phyloP scores from a whole-genome alignment of 2,329 filamentous ascomycete species.

The Incumbomyces delicatus region DNA sequence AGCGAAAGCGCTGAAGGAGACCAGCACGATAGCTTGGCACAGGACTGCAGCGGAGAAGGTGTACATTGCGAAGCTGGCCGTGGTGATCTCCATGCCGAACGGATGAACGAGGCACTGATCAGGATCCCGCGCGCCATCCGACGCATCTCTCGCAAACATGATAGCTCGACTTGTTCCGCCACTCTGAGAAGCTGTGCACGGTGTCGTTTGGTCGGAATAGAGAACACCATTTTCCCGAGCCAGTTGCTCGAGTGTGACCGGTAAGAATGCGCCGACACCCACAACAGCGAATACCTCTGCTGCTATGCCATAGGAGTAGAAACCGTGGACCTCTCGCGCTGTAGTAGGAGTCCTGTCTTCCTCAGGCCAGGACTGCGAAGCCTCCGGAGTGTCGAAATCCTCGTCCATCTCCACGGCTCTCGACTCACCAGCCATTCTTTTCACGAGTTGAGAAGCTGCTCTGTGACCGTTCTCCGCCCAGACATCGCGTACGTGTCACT shows the following conservation, averaged over 20 bases:
- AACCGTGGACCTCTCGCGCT: slow-evolving; percentile 69
- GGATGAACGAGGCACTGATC: slow-evolving; percentile 67
- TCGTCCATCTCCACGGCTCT: too few relatives aligned
- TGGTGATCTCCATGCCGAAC: slow-evolving; percentile 70
- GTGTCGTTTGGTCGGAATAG: slow-evolving; percentile 56
- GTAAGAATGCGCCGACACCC: slow-evolving; percentile 77
- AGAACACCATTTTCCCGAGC: slow-evolving; percentile 85
- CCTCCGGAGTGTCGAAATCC: neutral
- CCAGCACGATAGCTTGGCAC: slow-evolving; percentile 73
- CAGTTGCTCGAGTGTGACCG: slow-evolving; percentile 83
- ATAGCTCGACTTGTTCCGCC: too few relatives aligned
- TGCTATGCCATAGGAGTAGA: slow-evolving; percentile 92
- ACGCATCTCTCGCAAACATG: slow-evolving; percentile 7
- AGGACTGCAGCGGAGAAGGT: slow-evolving; percentile 84
- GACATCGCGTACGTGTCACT: too few relatives aligned
- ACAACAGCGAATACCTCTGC: slow-evolving; percentile 92
- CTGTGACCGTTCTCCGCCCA: too few relatives aligned
- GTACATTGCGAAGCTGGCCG: slow-evolving; percentile 87
- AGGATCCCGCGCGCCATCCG: slow-evolving; percentile 22
- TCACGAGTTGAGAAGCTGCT: too few relatives aligned
- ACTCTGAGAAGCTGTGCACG: slow-evolving; percentile 45
- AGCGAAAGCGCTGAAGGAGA: slow-evolving; percentile 54
- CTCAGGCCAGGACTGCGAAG: slow-evolving; percentile 53
- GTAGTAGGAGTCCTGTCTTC: slow-evolving; percentile 81
- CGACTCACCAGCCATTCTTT: too few relatives aligned